Percentiles rank a stretch among this genome's conserved stretches.
These are phyloP conservation scores for Tricholoma flavovirens DNA, from an alignment of 768 basidiomycete species.

Conservation along the genomic window DNA sequence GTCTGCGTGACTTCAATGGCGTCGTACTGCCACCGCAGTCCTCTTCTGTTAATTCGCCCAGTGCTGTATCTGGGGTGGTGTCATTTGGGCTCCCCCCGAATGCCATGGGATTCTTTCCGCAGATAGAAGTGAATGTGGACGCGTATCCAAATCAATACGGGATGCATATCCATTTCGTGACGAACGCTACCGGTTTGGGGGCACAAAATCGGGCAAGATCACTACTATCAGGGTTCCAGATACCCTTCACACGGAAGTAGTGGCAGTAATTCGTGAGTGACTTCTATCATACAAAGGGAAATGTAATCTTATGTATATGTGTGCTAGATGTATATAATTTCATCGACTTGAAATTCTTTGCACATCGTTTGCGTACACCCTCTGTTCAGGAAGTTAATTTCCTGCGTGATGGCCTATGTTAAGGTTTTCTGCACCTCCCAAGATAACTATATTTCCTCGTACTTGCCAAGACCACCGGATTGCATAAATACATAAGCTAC, in stretches of 20 bases:
- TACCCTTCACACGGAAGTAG: conserved; percentile 68
- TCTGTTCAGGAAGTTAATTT: neutral
- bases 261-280: neutral
- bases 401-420: too few relatives aligned
- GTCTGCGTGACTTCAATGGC: conserved; percentile 86
- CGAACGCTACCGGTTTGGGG: conserved; percentile 80
- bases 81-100: conserved; percentile 79
- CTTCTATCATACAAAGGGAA: neutral
- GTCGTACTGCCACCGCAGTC: conserved; percentile 72
- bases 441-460: neutral
- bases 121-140: conserved; percentile 92
- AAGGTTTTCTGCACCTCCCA: neutral
- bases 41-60: conserved; percentile 64
- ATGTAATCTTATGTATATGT: neutral
- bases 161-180: conserved; percentile 93
- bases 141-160: conserved; percentile 82
- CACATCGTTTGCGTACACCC: neutral
- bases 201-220: conserved; percentile 87
- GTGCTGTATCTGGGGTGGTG: conserved; percentile 81
- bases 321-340: neutral
- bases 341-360: neutral
- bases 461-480: neutral
- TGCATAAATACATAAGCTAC: neutral
- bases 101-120: conserved; percentile 90
- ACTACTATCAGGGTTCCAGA: conserved; percentile 84